Percentiles rank a stretch among this genome's conserved stretches.
phyloP scores from a whole-genome alignment of 768 basidiomycete species.

The Suillus subluteus region DNA sequence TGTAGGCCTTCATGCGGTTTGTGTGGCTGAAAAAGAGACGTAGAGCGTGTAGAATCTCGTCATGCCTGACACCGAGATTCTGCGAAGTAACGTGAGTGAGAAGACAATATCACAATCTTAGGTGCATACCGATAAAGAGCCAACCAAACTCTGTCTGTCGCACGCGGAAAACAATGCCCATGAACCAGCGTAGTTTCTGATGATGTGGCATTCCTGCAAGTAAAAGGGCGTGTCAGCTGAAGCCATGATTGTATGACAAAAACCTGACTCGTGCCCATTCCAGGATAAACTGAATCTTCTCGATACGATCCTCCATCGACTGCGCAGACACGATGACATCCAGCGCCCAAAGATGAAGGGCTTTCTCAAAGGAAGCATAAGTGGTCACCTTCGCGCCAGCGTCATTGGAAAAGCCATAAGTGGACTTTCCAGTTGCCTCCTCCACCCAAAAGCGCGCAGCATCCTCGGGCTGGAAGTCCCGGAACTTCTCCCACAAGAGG shows the following conservation, averaged over 20 bases:
- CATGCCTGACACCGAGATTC: not conserved
- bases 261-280: conserved; percentile 45
- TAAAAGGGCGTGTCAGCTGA: conserved; percentile 12
- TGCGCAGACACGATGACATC: conserved; percentile 29
- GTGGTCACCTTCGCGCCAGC: conserved; percentile 30
- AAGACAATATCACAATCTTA: too few relatives aligned
- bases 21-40: conserved; percentile 13
- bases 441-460: conserved; percentile 46
- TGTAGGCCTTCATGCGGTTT: conserved; percentile 33
- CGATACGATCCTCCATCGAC: conserved; percentile 24
- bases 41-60: not conserved
- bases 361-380: conserved; percentile 40
- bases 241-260: not conserved
- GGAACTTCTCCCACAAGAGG: conserved; percentile 40
- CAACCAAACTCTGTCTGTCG: conserved; percentile 40
- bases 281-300: conserved; percentile 46
- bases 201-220: conserved; percentile 44
- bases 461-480: conserved; percentile 45
- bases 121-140: conserved; percentile 14
- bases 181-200: conserved; percentile 50
- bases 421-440: conserved; percentile 24
- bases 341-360: conserved; percentile 49
- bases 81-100: not conserved
- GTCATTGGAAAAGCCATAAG: conserved; percentile 17
- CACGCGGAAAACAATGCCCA: conserved; percentile 46